These are phyloP conservation scores for Alisma plantagoaquatica DNA, from an alignment of 106 monocot genomes.

Conservation along the genomic window DNA sequence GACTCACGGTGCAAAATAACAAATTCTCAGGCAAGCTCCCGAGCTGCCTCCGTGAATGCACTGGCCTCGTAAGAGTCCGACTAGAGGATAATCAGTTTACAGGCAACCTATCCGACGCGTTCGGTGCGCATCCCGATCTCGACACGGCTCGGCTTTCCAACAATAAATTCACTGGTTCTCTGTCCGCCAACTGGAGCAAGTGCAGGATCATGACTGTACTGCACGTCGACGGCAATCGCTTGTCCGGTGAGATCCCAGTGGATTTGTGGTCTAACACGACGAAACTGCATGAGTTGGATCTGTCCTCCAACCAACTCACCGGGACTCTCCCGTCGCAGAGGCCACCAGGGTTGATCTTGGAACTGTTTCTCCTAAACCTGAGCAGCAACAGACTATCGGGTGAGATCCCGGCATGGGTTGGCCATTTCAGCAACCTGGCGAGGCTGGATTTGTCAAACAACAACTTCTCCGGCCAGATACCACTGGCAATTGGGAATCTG, in stretches of 20 bases:
- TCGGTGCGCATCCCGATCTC: constrained; percentile 23
- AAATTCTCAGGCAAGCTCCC: constrained; percentile 52
- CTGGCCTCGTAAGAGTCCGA: constrained; percentile 18
- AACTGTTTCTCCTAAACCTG: no score
- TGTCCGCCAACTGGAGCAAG: no score
- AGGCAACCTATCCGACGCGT: constrained; percentile 47
- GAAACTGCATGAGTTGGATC: no score
- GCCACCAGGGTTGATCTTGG: constrained; percentile 46
- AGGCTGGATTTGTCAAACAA: constrained; percentile 3
- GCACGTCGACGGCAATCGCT: no score
- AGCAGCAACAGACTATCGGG: constrained; percentile 16
- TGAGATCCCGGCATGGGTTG: constrained; percentile 31
- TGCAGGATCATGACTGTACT: no score
- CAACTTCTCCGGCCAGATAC: no score
- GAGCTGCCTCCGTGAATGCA: constrained; percentile 44
- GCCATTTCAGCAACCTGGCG: background rate
- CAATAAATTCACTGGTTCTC: no score
- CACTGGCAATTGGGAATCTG: no score
- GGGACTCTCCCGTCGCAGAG: background rate
- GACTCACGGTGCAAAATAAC: constrained; percentile 38
- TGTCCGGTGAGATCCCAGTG: constrained; percentile 30
- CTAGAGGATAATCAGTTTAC: no score
- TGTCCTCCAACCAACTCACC: no score
- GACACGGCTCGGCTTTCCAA: no score
- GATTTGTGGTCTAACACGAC: constrained; percentile 13